phyloP scores from a whole-genome alignment of 768 basidiomycete genomes.

The Boletellus ananas region DNA sequence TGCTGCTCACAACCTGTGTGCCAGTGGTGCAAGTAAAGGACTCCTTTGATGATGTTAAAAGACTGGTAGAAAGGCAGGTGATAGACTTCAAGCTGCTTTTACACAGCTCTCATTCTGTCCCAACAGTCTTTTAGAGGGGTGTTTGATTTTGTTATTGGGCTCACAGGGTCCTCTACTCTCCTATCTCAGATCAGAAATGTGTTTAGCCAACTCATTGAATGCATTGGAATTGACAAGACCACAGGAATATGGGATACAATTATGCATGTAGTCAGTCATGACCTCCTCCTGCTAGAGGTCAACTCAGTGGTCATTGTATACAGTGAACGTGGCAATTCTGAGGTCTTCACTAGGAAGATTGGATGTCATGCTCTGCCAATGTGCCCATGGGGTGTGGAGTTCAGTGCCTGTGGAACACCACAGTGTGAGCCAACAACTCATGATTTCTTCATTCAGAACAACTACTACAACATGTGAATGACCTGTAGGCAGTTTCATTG shows the following conservation, averaged over 20 bases:
- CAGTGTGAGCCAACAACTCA: background rate
- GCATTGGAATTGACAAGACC: background rate
- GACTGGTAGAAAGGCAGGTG: background rate
- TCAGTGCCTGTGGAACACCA: background rate
- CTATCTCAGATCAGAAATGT: background rate
- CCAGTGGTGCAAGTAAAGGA: background rate
- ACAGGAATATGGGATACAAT: background rate
- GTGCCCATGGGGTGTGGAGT: constrained; percentile 8
- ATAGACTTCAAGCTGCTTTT: too few species aligned
- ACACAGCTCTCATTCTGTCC: too few species aligned
- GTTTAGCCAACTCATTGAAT: background rate
- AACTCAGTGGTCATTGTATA: background rate
- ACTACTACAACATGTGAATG: background rate
- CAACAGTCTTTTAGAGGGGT: background rate
- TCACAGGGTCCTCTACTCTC: background rate
- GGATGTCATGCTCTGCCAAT: constrained; percentile 43
- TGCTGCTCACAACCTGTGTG: background rate
- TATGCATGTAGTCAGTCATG: background rate
- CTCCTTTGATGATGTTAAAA: background rate
- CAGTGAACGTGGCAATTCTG: background rate
- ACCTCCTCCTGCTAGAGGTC: background rate
- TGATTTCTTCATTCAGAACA: background rate
- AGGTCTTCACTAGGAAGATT: constrained; percentile 33
- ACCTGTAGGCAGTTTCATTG: background rate
- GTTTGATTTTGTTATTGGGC: background rate